These are phyloP conservation scores for Mortierella alpina DNA, from an alignment of 192 early-diverging fungal genomes.

Conservation along the genomic window DNA sequence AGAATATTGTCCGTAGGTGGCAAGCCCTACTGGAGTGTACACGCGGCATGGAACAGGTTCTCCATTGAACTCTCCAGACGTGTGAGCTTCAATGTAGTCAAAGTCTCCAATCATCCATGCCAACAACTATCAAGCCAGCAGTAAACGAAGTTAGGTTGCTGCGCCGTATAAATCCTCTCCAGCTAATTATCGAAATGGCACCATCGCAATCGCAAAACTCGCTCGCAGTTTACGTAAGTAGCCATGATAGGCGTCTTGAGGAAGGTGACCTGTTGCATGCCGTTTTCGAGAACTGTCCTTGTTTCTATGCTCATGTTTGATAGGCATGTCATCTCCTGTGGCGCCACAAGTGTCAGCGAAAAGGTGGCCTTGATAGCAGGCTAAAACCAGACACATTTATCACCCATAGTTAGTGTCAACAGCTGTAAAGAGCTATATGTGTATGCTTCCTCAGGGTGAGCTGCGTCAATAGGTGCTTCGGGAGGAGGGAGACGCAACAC, in stretches of 20 bases:
- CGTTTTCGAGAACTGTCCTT: slow-evolving; percentile 18
- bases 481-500: too few relatives aligned
- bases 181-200: not conserved
- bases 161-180: not conserved
- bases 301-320: slow-evolving; percentile 62
- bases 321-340: slow-evolving; percentile 55
- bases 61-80: slow-evolving; percentile 53
- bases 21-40: slow-evolving; percentile 59
- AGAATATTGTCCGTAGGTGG: slow-evolving; percentile 41
- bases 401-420: too few relatives aligned
- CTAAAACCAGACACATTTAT: slow-evolving; percentile 12
- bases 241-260: slow-evolving; percentile 53
- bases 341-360: slow-evolving; percentile 57
- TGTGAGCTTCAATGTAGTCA: slow-evolving; percentile 53
- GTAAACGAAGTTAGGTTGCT: not conserved
- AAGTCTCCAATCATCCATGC: slow-evolving; percentile 67
- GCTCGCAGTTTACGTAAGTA: slow-evolving; percentile 30
- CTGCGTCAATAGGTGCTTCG: too few relatives aligned
- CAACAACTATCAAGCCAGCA: slow-evolving; percentile 56
- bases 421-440: too few relatives aligned
- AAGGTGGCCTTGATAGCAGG: slow-evolving; percentile 69
- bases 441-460: too few relatives aligned
- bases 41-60: slow-evolving; percentile 52
- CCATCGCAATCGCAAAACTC: not conserved
- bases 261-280: slow-evolving; percentile 46